Evolutionary conservation across 768 basidiomycete species (phyloP), one percentile per base, ranked within the genome.

Genomic region (Neoboletus magnificus): DNA sequence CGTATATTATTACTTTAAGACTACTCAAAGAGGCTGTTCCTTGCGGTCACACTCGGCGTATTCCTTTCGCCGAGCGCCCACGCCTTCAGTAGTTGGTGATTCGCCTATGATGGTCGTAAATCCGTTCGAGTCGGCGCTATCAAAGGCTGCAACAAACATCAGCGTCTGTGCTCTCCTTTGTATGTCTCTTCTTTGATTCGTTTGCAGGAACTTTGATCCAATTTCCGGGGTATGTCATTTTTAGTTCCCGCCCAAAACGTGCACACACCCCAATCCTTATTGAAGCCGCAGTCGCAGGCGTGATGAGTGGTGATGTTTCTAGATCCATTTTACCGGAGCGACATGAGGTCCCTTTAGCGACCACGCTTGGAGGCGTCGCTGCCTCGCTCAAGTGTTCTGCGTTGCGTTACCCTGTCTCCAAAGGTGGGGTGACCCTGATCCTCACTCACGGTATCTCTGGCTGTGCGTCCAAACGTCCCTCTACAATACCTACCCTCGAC

Each of bases 381-480:
- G 54, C 44, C 15, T 54, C 57, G 4, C 52, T 70, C 41, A 44
- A 52, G 44, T 70, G 70, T 32, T 23, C 61, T 13, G 69, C 69
- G 3, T 23, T 66, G 50, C 59, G 65, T 18, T 70, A 70, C 39
- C 59, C 68, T 16, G 50, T 72, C 29, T 68, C 66, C 1, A 47
- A 48, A 23, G 4, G 39, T 9, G 69, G 69, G 4, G 10, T 59
- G n/a, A 71, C 71, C 13, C 49, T 71, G 10, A 46, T 71, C 20
- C 37, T 71, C 46, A 63, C 65, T 1, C 69, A 71, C 42, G 69
- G 69, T 1, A 6, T 71, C 22, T 52, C 70, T 2, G 59, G 69
- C 27, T 63, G 69, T 71, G 25, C 60, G 69, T 53, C 23, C 32
- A 25, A 13, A 7, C 12, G 1, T n/a, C 12, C 20, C 37, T 23